Conservation (phyloP, 2,329 filamentous ascomycete genomes). For the Claviceps purpurea region DNA sequence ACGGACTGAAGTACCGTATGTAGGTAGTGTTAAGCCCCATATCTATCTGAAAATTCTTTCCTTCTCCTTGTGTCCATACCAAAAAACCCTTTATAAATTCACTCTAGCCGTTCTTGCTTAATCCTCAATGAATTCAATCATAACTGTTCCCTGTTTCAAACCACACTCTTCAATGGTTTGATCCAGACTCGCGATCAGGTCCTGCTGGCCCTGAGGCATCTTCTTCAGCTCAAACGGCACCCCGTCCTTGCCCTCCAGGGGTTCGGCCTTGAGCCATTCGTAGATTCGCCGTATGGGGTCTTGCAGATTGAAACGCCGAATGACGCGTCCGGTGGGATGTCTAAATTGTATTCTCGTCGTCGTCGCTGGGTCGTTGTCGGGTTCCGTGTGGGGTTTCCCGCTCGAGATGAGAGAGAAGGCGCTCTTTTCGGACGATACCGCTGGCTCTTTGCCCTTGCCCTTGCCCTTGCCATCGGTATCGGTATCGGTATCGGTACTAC, state of each 20-base stretch:
- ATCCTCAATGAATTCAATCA: constrained; percentile 76
- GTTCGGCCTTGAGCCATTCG: constrained; percentile 90
- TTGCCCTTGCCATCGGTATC: constrained; percentile 48
- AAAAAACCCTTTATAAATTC: too few species aligned
- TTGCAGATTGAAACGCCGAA: constrained; percentile 66
- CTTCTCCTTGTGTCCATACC: not conserved
- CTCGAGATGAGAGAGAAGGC: constrained; percentile 60
- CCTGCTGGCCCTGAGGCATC: constrained; percentile 57
- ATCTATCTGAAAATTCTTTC: too few species aligned
- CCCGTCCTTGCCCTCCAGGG: constrained; percentile 66
- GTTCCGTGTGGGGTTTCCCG: constrained; percentile 63
- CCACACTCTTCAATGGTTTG: constrained; percentile 67
- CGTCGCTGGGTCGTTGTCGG: constrained; percentile 52
- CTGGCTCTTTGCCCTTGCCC: constrained; percentile 39
- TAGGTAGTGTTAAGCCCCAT: too few species aligned
- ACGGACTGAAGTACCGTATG: too few species aligned
- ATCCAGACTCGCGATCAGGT: constrained; percentile 65
- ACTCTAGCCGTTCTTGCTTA: constrained; percentile 6
- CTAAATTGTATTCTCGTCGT: constrained; percentile 89
- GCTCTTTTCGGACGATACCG: constrained; percentile 26
- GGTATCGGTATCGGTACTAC: not conserved
- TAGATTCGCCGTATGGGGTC: constrained; percentile 77
- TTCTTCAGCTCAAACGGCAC: constrained; percentile 76
- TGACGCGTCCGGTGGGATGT: constrained; percentile 70
- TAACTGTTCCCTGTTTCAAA: constrained; percentile 84